Percentiles rank a stretch among this genome's conserved stretches.
phyloP scores from a whole-genome alignment of 345 rosid species.

The Salix arbutifolia region DNA sequence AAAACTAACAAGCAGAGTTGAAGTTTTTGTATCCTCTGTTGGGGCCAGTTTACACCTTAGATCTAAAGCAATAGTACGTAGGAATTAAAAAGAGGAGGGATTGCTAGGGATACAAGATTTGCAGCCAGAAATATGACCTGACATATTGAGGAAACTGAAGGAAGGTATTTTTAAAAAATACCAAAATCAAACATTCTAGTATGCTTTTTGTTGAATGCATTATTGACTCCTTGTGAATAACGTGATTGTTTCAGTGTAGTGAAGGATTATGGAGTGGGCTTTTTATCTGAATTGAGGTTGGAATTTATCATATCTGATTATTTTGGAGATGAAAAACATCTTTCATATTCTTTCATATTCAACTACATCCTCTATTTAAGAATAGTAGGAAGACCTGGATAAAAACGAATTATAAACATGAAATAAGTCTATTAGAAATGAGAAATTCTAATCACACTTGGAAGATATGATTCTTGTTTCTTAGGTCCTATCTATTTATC shows the following conservation, averaged over 20 bases:
- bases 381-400: no score
- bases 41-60: background rate
- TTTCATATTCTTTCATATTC: background rate
- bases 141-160: no score
- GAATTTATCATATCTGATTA: background rate
- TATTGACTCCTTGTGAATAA: background rate
- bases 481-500: no score
- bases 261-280: background rate
- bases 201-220: no score
- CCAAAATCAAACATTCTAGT: no score
- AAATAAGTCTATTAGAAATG: no score
- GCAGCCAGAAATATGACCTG: background rate
- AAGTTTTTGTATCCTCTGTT: background rate
- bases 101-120: background rate
- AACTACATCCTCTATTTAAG: background rate
- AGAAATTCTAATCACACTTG: no score
- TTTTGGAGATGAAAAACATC: background rate
- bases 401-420: no score
- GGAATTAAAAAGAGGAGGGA: background rate
- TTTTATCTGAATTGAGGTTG: background rate
- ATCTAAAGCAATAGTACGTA: background rate
- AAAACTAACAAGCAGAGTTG: background rate
- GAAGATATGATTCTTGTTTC: no score
- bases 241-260: background rate
- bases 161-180: no score